A percentile compares a stretch with the other conserved stretches of the same genome.
Evolutionary conservation across 2,329 filamentous ascomycete species (phyloP).

Genomic region (Bipolaris sorokiniana): DNA sequence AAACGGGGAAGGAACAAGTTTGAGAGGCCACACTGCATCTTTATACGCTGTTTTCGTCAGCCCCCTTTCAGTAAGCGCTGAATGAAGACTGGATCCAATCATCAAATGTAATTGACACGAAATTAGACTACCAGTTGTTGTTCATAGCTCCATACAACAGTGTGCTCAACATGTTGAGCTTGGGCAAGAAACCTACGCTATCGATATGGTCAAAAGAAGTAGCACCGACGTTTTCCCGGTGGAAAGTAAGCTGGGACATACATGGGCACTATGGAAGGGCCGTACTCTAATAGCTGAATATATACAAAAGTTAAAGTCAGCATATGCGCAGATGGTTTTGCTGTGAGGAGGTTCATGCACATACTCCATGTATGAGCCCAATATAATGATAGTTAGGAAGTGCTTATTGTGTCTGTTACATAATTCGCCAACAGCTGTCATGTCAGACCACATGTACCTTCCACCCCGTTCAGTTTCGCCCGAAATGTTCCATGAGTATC

Average conservation of each 20-base stretch:
- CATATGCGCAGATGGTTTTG: not conserved
- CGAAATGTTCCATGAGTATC: not conserved
- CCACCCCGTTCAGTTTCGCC: not conserved
- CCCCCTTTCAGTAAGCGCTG: not conserved
- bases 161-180: no score
- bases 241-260: not conserved
- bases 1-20: not conserved
- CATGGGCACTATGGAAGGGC: not conserved
- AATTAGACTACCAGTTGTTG: no score
- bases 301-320: not conserved
- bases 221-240: not conserved
- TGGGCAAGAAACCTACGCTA: not conserved
- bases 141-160: no score
- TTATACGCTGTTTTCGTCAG: no score
- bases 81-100: not conserved
- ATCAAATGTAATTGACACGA: not conserved
- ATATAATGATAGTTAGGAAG: not conserved
- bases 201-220: not conserved
- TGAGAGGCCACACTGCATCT: not conserved
- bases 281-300: not conserved
- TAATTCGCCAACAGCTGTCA: conserved; percentile 9
- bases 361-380: not conserved
- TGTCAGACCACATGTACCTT: conserved; percentile 11
- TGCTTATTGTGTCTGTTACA: not conserved
- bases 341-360: not conserved